Evolutionary conservation across 257 asterid genomes (phyloP).

Genomic region (Coffea eugenioides): DNA sequence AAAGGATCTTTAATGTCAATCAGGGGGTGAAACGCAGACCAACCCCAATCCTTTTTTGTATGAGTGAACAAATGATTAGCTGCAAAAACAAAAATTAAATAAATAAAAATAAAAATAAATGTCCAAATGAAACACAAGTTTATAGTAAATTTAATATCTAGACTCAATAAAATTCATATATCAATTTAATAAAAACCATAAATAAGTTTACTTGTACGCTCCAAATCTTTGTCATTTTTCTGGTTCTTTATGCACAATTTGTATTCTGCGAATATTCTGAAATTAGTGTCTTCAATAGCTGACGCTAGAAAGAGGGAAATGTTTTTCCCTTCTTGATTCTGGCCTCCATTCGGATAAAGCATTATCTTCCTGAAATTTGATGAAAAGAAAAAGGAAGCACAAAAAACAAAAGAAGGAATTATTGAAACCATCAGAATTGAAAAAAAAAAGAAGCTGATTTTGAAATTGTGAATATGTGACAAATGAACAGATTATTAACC

Average conservation of each 20-base stretch:
- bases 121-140: not conserved
- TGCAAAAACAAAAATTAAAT: not conserved
- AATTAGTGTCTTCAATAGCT: not conserved
- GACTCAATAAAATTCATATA: too few species aligned
- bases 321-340: not conserved
- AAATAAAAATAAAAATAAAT: too few species aligned
- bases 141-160: not conserved
- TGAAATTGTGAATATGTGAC: not conserved
- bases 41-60: not conserved
- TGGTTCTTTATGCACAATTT: slow-evolving; percentile 1
- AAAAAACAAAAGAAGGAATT: not conserved
- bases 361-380: not conserved
- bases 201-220: not conserved
- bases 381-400: too few species aligned
- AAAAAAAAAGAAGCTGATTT: not conserved
- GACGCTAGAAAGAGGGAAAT: not conserved
- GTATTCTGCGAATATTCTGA: not conserved
- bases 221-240: not conserved
- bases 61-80: not conserved
- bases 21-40: not conserved
- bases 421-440: not conserved
- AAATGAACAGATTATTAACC: too few species aligned
- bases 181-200: too few species aligned
- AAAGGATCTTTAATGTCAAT: not conserved
- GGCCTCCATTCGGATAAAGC: not conserved